Base-by-base conservation (phyloP, 2,329 filamentous ascomycete genomes). In the Pyrenochaeta sp. region DNA sequence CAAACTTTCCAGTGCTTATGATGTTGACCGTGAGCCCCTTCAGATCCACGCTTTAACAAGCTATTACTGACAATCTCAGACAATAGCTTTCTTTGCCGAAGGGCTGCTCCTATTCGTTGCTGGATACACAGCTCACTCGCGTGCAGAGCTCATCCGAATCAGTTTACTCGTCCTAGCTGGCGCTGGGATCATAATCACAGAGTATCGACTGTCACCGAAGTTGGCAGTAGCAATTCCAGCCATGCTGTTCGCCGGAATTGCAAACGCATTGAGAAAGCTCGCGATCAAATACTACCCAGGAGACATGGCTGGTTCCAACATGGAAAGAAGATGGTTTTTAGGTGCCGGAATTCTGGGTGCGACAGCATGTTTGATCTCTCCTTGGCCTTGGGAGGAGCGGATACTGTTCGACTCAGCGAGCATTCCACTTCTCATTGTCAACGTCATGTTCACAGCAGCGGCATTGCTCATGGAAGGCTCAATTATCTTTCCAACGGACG, bases 1-100 rank as follows among this genome's bases (percentile, higher is more conserved):
- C 61, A 15, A 73, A 75, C 42, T 29, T 74, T 2, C 56, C 72
- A 2, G 64, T 71, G 0, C 49, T 75, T 11, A 54, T 59, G 17
- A 71, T 73, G 65, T 49, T 73, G 7, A 58, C 60, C 2, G 73
- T 74, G 56, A 61, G 69, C 60, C n/a, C 18, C 14, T 37, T n/a
- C n/a, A 14, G 1, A 10, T 18, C 18, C 10, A 5, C 9, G 4
- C 17, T 20, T 14, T 31, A 31, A 21, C 23, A 20, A 18, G 18
- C n/a, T 7, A 7, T 27, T 23, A 30, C 41, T 49, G 21, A 49
- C 30, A 40, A 51, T 45, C 14, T 18, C 51, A 60, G 61, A 56
- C 54, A 3, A 59, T 67, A 44, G 52, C 62, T 23, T 60, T 58
- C 37, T 58, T 66, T 45, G 51, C 48, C 18, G 63, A 71, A 45